These are phyloP conservation scores for Rhizophora mangle DNA, from an alignment of 345 rosid species.

Conservation along the genomic window DNA sequence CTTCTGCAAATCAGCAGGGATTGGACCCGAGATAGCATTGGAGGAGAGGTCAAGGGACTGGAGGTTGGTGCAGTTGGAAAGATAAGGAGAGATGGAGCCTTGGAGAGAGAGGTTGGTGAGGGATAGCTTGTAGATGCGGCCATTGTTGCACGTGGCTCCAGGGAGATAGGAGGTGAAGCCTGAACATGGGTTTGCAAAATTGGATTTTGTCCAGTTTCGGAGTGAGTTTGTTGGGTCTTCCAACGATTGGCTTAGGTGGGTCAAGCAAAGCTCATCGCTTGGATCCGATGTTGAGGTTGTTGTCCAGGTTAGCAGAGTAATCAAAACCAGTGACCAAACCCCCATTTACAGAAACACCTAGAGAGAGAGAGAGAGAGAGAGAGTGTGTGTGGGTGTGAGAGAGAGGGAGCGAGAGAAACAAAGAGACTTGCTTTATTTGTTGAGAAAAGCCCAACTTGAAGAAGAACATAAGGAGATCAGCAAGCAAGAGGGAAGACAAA, in stretches of 20 bases:
- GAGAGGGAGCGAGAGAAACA: conserved; percentile 7
- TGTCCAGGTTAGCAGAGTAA: conserved; percentile 35
- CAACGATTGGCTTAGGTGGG: conserved; percentile 44
- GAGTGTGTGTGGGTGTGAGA: not conserved
- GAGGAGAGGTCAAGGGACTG: conserved; percentile 92
- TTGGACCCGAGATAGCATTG: conserved; percentile 65
- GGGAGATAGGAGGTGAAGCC: conserved; percentile 68
- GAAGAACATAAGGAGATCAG: not conserved
- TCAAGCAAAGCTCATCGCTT: conserved; percentile 63
- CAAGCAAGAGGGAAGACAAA: not conserved
- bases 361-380: not conserved
- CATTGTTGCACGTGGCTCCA: conserved; percentile 89
- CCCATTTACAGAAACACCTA: conserved; percentile 17
- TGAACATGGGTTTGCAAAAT: conserved; percentile 61
- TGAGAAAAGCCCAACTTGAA: too few species aligned
- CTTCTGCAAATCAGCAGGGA: conserved; percentile 67
- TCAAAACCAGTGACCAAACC: conserved; percentile 26
- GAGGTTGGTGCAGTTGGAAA: conserved; percentile 85
- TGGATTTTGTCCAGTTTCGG: conserved; percentile 71
- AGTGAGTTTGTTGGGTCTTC: conserved; percentile 68
- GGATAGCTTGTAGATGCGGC: conserved; percentile 90
- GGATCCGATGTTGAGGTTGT: conserved; percentile 50
- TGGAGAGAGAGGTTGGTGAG: conserved; percentile 65
- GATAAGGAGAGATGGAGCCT: conserved; percentile 73
- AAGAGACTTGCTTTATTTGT: not conserved